These are phyloP conservation scores for Nothophoma quercina DNA, from an alignment of 2,329 filamentous ascomycete genomes.

Conservation along the genomic window DNA sequence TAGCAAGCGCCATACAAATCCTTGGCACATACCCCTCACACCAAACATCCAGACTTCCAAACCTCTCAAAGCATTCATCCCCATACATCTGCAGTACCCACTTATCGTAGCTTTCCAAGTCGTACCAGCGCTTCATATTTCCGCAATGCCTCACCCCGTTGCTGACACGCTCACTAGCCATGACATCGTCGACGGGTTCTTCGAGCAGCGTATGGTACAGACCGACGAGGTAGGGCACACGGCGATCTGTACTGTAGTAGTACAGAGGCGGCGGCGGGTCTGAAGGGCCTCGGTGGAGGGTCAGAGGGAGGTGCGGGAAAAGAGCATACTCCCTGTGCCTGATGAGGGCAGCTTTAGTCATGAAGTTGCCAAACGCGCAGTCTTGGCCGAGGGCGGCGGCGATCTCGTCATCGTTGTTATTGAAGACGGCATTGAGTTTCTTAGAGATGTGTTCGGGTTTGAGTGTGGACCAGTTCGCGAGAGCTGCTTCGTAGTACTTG, in stretches of 20 bases:
- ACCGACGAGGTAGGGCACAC: constrained; percentile 8
- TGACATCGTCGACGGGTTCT: constrained; percentile 18
- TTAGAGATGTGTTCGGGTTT: constrained; percentile 15
- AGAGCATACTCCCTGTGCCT: constrained; percentile 24
- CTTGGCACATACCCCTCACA: constrained; percentile 31
- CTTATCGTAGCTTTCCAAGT: constrained; percentile 25
- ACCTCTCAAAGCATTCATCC: constrained; percentile 39
- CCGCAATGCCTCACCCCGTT: constrained; percentile 14
- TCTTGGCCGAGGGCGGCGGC: constrained; percentile 12
- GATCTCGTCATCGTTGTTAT: constrained; percentile 21
- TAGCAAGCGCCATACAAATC: constrained; percentile 36
- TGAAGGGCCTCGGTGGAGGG: neutral
- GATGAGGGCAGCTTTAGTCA: constrained; percentile 20
- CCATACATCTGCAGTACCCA: constrained; percentile 42
- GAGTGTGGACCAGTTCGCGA: constrained; percentile 20
- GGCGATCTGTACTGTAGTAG: too few relatives aligned
- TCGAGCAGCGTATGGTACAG: constrained; percentile 23
- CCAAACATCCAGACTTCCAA: constrained; percentile 39
- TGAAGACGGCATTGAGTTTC: constrained; percentile 26
- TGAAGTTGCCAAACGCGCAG: constrained; percentile 18
- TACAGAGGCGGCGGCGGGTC: neutral
- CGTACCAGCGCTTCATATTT: constrained; percentile 21
- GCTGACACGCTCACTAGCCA: constrained; percentile 9
- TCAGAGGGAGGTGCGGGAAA: constrained; percentile 8
- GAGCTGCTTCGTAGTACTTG: constrained; percentile 27